Conservation (phyloP, 2,329 filamentous ascomycete genomes). For the Monosporascus sp. region DNA sequence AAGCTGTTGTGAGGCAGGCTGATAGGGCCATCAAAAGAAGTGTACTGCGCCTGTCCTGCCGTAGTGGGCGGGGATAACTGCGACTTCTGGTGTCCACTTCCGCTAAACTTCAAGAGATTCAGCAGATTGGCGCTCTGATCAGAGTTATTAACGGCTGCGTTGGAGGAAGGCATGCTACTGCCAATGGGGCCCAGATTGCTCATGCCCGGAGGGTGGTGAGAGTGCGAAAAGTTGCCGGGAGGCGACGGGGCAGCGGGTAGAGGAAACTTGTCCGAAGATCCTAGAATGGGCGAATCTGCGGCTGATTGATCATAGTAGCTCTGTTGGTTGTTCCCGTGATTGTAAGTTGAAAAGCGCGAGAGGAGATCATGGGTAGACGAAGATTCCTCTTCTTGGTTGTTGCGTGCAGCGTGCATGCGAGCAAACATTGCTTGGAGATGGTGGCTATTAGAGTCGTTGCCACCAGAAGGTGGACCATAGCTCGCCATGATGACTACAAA, state of each 20-base stretch:
- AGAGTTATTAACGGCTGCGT: constrained; percentile 17
- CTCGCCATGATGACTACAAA: constrained; percentile 26
- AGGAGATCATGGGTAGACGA: constrained; percentile 25
- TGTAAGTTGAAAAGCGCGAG: constrained; percentile 25
- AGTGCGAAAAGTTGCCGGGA: constrained; percentile 31
- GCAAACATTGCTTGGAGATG: constrained; percentile 37
- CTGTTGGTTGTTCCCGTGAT: constrained; percentile 22
- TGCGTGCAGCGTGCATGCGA: constrained; percentile 26
- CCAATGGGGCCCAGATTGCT: constrained; percentile 47
- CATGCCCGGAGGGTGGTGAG: constrained; percentile 33
- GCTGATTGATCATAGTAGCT: constrained; percentile 23
- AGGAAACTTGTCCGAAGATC: constrained; percentile 27
- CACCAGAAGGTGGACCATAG: constrained; percentile 26
- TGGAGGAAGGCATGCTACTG: constrained; percentile 33
- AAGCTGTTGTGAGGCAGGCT: constrained; percentile 20
- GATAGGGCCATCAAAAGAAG: constrained; percentile 15
- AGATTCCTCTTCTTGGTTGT: constrained; percentile 19
- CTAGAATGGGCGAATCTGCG: constrained; percentile 21
- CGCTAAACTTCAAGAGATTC: constrained; percentile 57
- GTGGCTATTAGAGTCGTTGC: constrained; percentile 27
- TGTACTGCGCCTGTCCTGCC: constrained; percentile 13
- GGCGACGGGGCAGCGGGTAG: constrained; percentile 44
- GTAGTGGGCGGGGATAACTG: constrained; percentile 26
- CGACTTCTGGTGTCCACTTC: constrained; percentile 26
- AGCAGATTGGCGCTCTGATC: constrained; percentile 52